Conservation (phyloP, 2,329 filamentous ascomycete species). For the Fusarium concolor region DNA sequence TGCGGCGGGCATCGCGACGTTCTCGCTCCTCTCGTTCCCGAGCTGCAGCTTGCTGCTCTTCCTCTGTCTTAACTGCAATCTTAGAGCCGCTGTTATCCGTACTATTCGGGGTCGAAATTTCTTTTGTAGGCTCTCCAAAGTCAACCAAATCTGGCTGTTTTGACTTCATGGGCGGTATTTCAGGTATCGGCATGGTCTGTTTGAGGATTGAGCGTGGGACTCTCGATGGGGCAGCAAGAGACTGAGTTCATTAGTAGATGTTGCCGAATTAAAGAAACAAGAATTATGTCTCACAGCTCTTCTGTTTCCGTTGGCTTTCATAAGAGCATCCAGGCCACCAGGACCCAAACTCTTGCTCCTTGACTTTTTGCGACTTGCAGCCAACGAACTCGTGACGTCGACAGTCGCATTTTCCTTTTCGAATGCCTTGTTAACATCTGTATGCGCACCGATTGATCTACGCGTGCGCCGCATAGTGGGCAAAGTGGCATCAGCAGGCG, state of each 20-base stretch:
- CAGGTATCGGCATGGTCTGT: slow-evolving; percentile 75
- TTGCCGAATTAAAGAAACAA: neutral
- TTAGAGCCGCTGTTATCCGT: slow-evolving; percentile 60
- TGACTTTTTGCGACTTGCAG: slow-evolving; percentile 73
- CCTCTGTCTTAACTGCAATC: slow-evolving; percentile 74
- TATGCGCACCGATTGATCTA: slow-evolving; percentile 76
- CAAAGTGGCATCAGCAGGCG: slow-evolving; percentile 59
- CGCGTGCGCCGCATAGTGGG: slow-evolving; percentile 69
- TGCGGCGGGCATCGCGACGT: slow-evolving; percentile 87
- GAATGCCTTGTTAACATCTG: slow-evolving; percentile 61
- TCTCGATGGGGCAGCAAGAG: slow-evolving; percentile 64
- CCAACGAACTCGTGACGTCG: slow-evolving; percentile 68
- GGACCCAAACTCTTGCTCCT: slow-evolving; percentile 97
- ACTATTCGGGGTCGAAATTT: slow-evolving; percentile 23
- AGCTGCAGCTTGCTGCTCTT: slow-evolving; percentile 76
- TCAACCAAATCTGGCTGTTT: slow-evolving; percentile 38
- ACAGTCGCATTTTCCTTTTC: slow-evolving; percentile 85
- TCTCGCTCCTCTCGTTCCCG: slow-evolving; percentile 78
- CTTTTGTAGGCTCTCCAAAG: slow-evolving; percentile 26
- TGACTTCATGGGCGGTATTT: slow-evolving; percentile 73
- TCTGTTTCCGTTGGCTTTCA: slow-evolving; percentile 79
- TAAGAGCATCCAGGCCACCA: slow-evolving; percentile 86
- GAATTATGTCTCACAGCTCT: slow-evolving; percentile 72
- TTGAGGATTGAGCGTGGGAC: slow-evolving; percentile 81
- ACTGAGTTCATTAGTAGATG: slow-evolving; percentile 55